Evolutionary conservation across 805 yeast species (phyloP), one percentile per base, ranked within the genome.

Genomic region (Maudiozyma bulderi): DNA sequence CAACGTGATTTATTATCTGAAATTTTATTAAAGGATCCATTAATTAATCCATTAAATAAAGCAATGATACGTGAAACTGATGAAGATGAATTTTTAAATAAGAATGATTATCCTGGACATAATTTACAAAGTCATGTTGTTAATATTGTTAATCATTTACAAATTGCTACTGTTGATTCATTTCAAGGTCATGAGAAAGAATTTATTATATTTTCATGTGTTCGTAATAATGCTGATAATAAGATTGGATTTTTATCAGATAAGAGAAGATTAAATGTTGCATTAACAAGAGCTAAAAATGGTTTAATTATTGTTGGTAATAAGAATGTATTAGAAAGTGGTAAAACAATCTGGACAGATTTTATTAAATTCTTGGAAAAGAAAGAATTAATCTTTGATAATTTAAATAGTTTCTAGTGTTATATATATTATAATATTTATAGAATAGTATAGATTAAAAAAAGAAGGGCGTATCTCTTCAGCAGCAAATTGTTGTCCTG

Each of bases 121-220:
- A 48, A 35, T 20, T 15, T 44, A 30, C 51, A 40, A 49, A 49
- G 48, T n/a, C 53, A 46, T 32, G 44, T 47, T 33, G 54, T 65
- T 39, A 67, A 68, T 48, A 66, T 66, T 34, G 56, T 76, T 39
- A 70, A 72, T 47, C 75, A 73, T 4, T 61, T 75, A 14, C 69
- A 74, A 67, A 68, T 78, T 55, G 73, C 77, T 13, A 66, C 87
- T 0, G 84, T 88, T n/a, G 96, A 88, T 65, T 93, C 96, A 1
- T 88, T 88, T 70, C 96, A 88, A 67, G 96, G 96, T 32, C 74
- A 95, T 57, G 96, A 87, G 59, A 88, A 86, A 67, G 89, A 85
- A 58, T 82, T 81, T 50, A 82, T 88, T 39, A 75, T 89, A 26
- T 71, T 88, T 52, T 80, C 93, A 3, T 79, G 93, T 59, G 96